A percentile compares a stretch with the other conserved stretches of the same genome.
Conservation (phyloP, 306 rosid species). For the Pyrus betulifolia region DNA sequence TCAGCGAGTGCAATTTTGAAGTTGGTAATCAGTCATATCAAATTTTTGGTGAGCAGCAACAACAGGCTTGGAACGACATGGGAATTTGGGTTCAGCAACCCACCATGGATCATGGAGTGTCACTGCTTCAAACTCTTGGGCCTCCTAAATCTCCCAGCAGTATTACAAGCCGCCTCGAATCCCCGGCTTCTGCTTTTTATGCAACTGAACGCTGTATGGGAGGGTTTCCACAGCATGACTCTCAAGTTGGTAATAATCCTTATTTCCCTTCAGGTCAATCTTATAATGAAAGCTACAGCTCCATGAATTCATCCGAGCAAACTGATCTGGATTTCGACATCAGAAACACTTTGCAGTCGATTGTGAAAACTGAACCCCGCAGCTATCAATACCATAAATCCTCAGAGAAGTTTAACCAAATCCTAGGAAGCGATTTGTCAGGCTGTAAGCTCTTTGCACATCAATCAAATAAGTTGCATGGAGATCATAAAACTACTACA, state of each 20-base stretch:
- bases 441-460: slow-evolving; percentile 21
- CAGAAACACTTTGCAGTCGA: slow-evolving; percentile 44
- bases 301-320: slow-evolving; percentile 34
- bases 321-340: slow-evolving; percentile 30
- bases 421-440: slow-evolving; percentile 1
- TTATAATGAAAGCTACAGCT: slow-evolving; percentile 19
- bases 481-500: slow-evolving; percentile 16
- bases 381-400: slow-evolving; percentile 20
- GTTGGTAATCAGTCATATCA: slow-evolving; percentile 28
- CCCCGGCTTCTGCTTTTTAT: slow-evolving; percentile 60
- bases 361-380: slow-evolving; percentile 27
- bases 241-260: slow-evolving; percentile 24
- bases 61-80: slow-evolving; percentile 42
- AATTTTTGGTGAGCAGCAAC: slow-evolving; percentile 21
- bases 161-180: slow-evolving; percentile 52
- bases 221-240: slow-evolving; percentile 57
- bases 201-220: slow-evolving; percentile 74
- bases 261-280: slow-evolving; percentile 45
- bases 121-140: slow-evolving; percentile 26
- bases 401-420: slow-evolving; percentile 21
- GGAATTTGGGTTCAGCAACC: slow-evolving; percentile 35
- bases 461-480: slow-evolving; percentile 33
- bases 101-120: slow-evolving; percentile 22
- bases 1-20: slow-evolving; percentile 29
- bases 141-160: slow-evolving; percentile 28